Evolutionary conservation across 2,329 filamentous ascomycete genomes (phyloP).

Genomic region (Fusarium acutatum): DNA sequence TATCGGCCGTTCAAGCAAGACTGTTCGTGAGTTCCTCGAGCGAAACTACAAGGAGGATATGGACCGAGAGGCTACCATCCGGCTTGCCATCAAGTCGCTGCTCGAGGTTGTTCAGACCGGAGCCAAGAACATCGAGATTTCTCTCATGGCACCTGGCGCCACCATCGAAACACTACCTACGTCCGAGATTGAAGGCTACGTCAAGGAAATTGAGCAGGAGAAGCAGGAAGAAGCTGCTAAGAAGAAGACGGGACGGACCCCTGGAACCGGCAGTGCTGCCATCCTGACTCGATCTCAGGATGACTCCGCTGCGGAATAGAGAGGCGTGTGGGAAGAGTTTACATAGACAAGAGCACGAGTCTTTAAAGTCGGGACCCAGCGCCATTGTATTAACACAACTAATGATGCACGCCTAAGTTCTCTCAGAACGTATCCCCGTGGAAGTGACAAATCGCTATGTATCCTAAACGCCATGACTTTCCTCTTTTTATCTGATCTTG

Average conservation of each 20-base stretch:
- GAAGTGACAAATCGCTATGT: slow-evolving; percentile 37
- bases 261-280: slow-evolving; percentile 74
- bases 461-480: slow-evolving; percentile 45
- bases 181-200: slow-evolving; percentile 95
- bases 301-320: slow-evolving; percentile 51
- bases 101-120: slow-evolving; percentile 98
- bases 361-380: slow-evolving; percentile 41
- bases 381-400: slow-evolving; percentile 51
- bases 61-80: slow-evolving; percentile 95
- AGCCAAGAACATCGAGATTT: slow-evolving; percentile 99
- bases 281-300: slow-evolving; percentile 73
- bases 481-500: slow-evolving; percentile 33
- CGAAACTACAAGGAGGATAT: slow-evolving; percentile 98
- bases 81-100: slow-evolving; percentile 96
- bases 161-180: slow-evolving; percentile 91
- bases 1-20: slow-evolving; percentile 98
- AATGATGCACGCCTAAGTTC: slow-evolving; percentile 40
- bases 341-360: slow-evolving; percentile 41
- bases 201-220: slow-evolving; percentile 99
- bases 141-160: slow-evolving; percentile 95
- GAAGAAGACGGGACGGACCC: slow-evolving; percentile 86
- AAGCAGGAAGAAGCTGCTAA: slow-evolving; percentile 98
- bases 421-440: slow-evolving; percentile 22
- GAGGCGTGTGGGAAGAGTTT: slow-evolving; percentile 21
- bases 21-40: slow-evolving; percentile 97